These are phyloP conservation scores for Scenedesmus sp. DNA, from an alignment of 163 green algal genomes.

Conservation along the genomic window DNA sequence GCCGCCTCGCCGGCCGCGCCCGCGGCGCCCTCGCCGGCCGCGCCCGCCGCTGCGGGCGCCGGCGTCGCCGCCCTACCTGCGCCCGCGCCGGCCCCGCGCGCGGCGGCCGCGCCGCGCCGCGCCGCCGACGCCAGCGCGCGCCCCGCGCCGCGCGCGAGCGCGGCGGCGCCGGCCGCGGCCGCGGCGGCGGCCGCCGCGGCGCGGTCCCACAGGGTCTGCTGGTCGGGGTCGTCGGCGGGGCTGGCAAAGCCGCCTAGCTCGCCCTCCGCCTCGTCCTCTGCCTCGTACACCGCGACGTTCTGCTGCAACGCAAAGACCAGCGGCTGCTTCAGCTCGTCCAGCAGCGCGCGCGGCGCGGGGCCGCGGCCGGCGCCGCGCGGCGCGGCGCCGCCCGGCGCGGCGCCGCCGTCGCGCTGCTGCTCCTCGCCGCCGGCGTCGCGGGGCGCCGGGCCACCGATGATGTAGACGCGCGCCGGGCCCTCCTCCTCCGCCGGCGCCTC, in stretches of 20 bases:
- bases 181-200: neutral
- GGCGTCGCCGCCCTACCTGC: too few relatives aligned
- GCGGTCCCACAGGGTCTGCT: slow-evolving; percentile 11
- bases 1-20: too few relatives aligned
- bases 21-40: too few relatives aligned
- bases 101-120: too few relatives aligned
- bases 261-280: slow-evolving; percentile 26
- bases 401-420: neutral
- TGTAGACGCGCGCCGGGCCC: neutral
- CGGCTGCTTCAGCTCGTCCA: slow-evolving; percentile 38
- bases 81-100: too few relatives aligned
- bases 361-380: neutral
- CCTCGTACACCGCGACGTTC: slow-evolving; percentile 13
- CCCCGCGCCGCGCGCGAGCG: too few relatives aligned
- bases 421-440: neutral
- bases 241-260: neutral
- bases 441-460: neutral
- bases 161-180: neutral
- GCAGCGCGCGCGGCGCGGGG: neutral
- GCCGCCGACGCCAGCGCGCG: too few relatives aligned
- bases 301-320: slow-evolving; percentile 35
- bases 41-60: too few relatives aligned
- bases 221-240: slow-evolving; percentile 10
- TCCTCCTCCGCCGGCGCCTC: neutral
- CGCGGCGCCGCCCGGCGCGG: neutral